phyloP scores from a whole-genome alignment of 208 protist genomes.

The Leptomonas pyrrhocoris region DNA sequence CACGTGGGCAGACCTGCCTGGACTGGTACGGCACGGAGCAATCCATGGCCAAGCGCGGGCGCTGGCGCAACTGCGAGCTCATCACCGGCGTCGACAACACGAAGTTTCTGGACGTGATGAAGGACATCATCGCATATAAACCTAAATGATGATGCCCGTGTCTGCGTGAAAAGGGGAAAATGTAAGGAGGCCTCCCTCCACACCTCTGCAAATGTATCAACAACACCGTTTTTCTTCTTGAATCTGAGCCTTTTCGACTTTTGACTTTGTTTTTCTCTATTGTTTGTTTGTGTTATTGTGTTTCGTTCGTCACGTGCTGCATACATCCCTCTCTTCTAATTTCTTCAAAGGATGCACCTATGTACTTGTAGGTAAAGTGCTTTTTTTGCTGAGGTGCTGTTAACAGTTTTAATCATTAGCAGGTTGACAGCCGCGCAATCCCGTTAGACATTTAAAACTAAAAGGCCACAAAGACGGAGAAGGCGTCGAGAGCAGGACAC shows the following conservation, averaged over 20 bases:
- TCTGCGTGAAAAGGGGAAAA: not conserved
- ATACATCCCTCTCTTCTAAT: not conserved
- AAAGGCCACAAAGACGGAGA: not conserved
- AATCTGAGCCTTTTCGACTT: no score
- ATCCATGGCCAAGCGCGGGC: conserved; percentile 83
- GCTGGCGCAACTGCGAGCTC: conserved; percentile 77
- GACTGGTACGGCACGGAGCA: conserved; percentile 90
- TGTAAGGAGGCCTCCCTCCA: not conserved
- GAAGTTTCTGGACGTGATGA: conserved; percentile 54
- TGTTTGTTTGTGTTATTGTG: not conserved
- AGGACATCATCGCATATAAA: conserved; percentile 47
- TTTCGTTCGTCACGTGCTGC: not conserved
- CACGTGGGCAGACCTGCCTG: conserved; percentile 69
- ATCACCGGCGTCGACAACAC: conserved; percentile 47
- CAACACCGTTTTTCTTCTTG: no score
- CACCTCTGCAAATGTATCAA: no score
- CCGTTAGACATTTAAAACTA: not conserved
- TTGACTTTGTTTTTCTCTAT: no score
- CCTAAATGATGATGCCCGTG: not conserved
- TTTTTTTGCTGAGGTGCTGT: not conserved
- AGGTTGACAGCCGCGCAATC: conserved; percentile 7
- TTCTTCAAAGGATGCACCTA: not conserved
- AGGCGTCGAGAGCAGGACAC: not conserved
- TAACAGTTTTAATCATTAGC: not conserved
- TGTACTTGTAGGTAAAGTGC: conserved; percentile 2